Percentiles rank a stretch among this genome's conserved stretches.
phyloP scores from a whole-genome alignment of 441 rosid genomes.

The Populus trichocarpa region DNA sequence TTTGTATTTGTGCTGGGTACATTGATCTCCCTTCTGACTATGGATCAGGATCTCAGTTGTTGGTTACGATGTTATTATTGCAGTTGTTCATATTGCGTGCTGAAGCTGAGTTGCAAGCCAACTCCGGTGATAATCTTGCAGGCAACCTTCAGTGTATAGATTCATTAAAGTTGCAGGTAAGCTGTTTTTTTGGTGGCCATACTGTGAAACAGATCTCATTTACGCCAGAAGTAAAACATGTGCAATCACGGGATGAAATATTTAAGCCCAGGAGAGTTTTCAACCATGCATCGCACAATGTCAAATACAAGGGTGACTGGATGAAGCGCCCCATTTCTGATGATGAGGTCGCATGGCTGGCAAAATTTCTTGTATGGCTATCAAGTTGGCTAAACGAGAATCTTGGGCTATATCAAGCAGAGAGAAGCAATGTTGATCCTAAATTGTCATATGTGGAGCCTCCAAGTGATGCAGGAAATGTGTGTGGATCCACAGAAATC shows the following conservation, averaged over 20 bases:
- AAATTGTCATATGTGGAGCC: constrained; percentile 53
- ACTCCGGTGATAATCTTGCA: constrained; percentile 39
- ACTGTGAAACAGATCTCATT: constrained; percentile 43
- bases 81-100: constrained; percentile 84
- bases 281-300: constrained; percentile 28
- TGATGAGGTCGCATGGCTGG: constrained; percentile 83
- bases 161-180: constrained; percentile 50
- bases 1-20: neutral
- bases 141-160: constrained; percentile 45
- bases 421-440: constrained; percentile 22
- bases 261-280: constrained; percentile 78
- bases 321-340: constrained; percentile 81
- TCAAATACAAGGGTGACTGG: constrained; percentile 78
- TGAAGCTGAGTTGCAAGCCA: constrained; percentile 75
- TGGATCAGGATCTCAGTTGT: neutral
- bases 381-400: constrained; percentile 64
- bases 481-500: constrained; percentile 42
- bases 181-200: constrained; percentile 55
- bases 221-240: constrained; percentile 37
- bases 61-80: constrained; percentile 23
- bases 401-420: constrained; percentile 51
- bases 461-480: constrained; percentile 34
- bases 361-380: constrained; percentile 52
- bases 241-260: constrained; percentile 49
- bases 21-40: neutral